Conservation (phyloP, 176 grass and related monocot genomes). For the Carex kokanica region DNA sequence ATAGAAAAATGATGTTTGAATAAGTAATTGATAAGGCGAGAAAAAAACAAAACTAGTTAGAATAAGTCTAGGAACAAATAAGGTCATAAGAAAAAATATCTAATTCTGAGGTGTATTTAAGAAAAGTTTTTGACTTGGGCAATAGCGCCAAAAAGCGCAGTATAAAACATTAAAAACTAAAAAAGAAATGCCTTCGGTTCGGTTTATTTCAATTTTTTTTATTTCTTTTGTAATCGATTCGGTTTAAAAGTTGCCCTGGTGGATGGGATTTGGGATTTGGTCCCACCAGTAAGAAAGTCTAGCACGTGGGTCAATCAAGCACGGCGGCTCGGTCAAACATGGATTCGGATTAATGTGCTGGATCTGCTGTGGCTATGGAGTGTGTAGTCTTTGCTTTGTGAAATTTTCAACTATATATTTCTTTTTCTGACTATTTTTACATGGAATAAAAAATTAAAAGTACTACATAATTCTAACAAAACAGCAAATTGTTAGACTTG, state of each 20-base stretch:
- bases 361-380: not conserved
- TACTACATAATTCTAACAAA: too few relatives aligned
- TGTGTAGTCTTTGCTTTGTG: not conserved
- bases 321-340: constrained; percentile 33
- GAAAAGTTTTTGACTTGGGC: not conserved
- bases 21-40: not conserved
- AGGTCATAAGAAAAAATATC: not conserved
- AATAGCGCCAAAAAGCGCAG: constrained; percentile 9
- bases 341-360: not conserved
- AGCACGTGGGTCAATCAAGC: constrained; percentile 35
- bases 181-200: not conserved
- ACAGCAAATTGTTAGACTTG: not conserved
- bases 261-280: not conserved
- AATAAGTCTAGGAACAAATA: not conserved
- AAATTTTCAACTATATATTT: not conserved
- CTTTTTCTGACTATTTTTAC: too few relatives aligned
- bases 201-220: not conserved
- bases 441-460: too few relatives aligned
- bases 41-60: not conserved
- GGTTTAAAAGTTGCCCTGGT: constrained; percentile 4
- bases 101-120: not conserved
- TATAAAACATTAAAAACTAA: not conserved
- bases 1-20: not conserved
- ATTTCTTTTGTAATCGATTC: not conserved
- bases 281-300: constrained; percentile 16